These are phyloP conservation scores for Daldinia concentrica DNA, from an alignment of 495 filamentous ascomycete genomes.

Conservation along the genomic window DNA sequence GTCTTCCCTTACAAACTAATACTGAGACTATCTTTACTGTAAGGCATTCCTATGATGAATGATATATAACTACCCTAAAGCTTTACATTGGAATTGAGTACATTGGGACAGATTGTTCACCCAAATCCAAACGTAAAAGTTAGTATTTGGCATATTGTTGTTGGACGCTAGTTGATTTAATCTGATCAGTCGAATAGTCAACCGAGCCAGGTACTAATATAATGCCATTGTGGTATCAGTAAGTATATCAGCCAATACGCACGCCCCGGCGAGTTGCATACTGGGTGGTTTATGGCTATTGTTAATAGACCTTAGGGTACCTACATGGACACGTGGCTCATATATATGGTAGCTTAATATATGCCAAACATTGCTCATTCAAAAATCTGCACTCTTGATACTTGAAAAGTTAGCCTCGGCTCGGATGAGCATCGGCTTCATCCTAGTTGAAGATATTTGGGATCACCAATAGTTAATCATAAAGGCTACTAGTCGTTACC, in stretches of 20 bases:
- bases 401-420: not conserved
- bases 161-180: not conserved
- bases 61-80: not conserved
- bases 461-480: not conserved
- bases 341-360: not conserved
- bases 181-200: not conserved
- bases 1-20: not conserved
- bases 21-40: not conserved
- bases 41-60: not conserved
- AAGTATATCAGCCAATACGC: not conserved
- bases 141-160: not conserved
- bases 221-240: not conserved
- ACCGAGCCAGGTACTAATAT: not conserved
- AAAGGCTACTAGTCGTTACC: not conserved
- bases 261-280: not conserved
- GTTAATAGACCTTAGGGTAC: not conserved
- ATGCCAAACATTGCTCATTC: not conserved
- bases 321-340: constrained; percentile 1
- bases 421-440: not conserved
- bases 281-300: not conserved
- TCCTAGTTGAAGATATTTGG: not conserved
- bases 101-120: no score
- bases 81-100: not conserved
- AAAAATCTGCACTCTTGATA: not conserved
- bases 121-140: not conserved